Conservation (phyloP, 1,284 basidiomycete genomes). For the Coniophora puteana region DNA sequence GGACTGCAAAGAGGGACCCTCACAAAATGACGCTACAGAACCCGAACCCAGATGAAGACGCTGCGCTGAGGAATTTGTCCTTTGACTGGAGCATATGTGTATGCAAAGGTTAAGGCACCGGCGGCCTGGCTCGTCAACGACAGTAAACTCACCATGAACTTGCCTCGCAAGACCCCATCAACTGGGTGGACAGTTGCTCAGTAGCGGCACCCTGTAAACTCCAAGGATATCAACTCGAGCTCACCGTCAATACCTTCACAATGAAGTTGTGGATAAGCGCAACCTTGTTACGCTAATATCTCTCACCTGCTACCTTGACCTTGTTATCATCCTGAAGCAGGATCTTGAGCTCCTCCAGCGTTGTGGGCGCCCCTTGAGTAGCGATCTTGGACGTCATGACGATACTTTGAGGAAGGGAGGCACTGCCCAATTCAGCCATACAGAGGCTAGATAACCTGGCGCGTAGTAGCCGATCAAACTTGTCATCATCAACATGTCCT, state of each 20-base stretch:
- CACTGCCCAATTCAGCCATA: too few species aligned
- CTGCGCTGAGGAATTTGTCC: conserved; percentile 87
- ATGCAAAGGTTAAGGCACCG: too few species aligned
- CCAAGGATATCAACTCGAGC: conserved; percentile 6
- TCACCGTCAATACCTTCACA: conserved; percentile 75
- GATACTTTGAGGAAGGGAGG: too few species aligned
- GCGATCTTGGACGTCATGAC: conserved; percentile 15
- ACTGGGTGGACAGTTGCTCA: conserved; percentile 40
- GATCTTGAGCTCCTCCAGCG: conserved; percentile 53
- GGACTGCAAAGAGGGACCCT: conserved; percentile 18
- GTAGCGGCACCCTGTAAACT: conserved; percentile 3
- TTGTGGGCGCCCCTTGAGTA: conserved; percentile 48
- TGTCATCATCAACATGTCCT: too few species aligned
- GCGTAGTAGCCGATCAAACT: too few species aligned
- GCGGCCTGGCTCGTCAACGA: not conserved
- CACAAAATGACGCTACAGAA: conserved; percentile 92
- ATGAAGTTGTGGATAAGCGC: conserved; percentile 3
- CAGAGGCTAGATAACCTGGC: too few species aligned
- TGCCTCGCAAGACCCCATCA: conserved; percentile 92
- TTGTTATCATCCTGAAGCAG: conserved; percentile 70
- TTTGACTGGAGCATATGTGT: conserved; percentile 78
- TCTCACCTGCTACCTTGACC: conserved; percentile 88
- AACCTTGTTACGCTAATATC: not conserved
- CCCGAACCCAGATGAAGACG: conserved; percentile 81
- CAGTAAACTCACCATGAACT: conserved; percentile 70